Evolutionary conservation across 2,329 filamentous ascomycete species (phyloP).

Genomic region (Sclerotinia subarctica): DNA sequence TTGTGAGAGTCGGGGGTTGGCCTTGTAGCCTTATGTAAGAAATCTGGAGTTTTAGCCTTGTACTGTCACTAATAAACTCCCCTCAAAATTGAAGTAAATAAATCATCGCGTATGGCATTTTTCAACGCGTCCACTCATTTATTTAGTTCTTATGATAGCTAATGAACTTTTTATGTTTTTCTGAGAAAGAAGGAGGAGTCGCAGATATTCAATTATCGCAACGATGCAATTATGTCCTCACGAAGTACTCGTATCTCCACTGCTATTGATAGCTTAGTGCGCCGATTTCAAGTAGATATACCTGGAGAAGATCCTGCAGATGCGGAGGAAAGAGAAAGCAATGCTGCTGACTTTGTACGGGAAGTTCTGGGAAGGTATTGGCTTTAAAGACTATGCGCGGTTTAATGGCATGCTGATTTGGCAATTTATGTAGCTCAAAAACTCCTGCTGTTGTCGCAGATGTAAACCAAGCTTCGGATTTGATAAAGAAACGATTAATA

Average conservation of each 20-base stretch:
- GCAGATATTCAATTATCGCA: slow-evolving; percentile 23
- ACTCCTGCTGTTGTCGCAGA: slow-evolving; percentile 41
- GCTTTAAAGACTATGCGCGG: not conserved
- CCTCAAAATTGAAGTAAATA: slow-evolving; percentile 15
- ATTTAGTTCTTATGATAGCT: slow-evolving; percentile 11
- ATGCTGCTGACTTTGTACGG: slow-evolving; percentile 51
- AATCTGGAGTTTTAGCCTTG: slow-evolving; percentile 17
- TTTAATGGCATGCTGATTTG: slow-evolving; percentile 19
- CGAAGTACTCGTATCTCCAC: slow-evolving; percentile 64
- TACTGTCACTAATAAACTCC: not conserved
- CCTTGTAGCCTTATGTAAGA: slow-evolving; percentile 20
- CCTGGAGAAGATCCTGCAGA: slow-evolving; percentile 64
- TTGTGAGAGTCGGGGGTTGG: slow-evolving; percentile 16
- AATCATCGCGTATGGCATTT: slow-evolving; percentile 17
- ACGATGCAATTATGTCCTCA: slow-evolving; percentile 39
- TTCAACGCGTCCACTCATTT: slow-evolving; percentile 20
- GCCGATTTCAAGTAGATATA: slow-evolving; percentile 66
- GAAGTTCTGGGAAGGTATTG: slow-evolving; percentile 43
- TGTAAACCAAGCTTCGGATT: slow-evolving; percentile 86
- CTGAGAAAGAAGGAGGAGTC: not conserved
- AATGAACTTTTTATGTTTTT: not conserved
- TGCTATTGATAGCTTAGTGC: slow-evolving; percentile 75
- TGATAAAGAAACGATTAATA: slow-evolving; percentile 86
- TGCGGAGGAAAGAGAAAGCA: slow-evolving; percentile 66
- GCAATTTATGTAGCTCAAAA: slow-evolving; percentile 29